Conservation (phyloP, 495 filamentous ascomycete species). For the Penicillium taxi region DNA sequence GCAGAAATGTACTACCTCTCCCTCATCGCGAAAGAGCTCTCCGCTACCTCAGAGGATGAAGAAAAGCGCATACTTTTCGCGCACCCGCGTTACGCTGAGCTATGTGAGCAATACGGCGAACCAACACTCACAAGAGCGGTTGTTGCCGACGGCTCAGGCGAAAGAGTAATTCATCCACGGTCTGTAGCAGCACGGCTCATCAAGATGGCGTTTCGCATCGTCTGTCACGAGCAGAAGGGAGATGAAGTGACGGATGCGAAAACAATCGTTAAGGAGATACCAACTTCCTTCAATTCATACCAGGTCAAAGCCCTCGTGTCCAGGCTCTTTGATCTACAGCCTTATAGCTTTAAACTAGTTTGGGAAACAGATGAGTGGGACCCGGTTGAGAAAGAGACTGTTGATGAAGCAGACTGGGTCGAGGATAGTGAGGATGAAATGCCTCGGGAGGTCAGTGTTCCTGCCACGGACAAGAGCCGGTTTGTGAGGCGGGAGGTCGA, state of each 20-base stretch:
- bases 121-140: constrained; percentile 44
- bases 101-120: constrained; percentile 67
- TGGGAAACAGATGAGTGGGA: constrained; percentile 85
- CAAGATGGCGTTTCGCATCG: constrained; percentile 49
- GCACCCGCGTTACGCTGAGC: constrained; percentile 62
- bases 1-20: constrained; percentile 90
- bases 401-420: constrained; percentile 47
- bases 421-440: constrained; percentile 47
- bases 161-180: constrained; percentile 46
- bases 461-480: constrained; percentile 12
- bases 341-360: constrained; percentile 56
- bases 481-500: constrained; percentile 72
- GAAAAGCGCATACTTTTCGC: constrained; percentile 44
- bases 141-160: constrained; percentile 10
- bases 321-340: constrained; percentile 55
- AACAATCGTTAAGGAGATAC: constrained; percentile 54
- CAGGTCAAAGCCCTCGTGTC: constrained; percentile 69
- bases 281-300: constrained; percentile 71
- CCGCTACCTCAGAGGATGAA: constrained; percentile 46
- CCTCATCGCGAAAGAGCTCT: constrained; percentile 66
- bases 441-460: constrained; percentile 5
- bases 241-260: no score
- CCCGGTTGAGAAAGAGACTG: constrained; percentile 49
- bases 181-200: constrained; percentile 70
- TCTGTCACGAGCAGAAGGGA: no score